Evolutionary conservation across 345 rosid genomes (phyloP), one percentile per base, ranked within the genome.

Genomic region (Camelina neglecta): DNA sequence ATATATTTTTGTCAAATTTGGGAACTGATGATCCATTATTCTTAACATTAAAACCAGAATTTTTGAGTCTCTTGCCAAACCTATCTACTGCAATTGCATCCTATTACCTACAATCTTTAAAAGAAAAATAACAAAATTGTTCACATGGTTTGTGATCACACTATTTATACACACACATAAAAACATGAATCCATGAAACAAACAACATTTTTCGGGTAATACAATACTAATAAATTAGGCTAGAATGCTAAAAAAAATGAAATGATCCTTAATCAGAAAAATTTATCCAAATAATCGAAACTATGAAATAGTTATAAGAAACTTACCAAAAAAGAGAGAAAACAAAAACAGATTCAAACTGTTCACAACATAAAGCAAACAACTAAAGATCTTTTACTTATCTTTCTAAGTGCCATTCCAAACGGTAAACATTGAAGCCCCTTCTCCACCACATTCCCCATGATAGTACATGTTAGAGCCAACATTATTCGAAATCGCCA

Each of bases 371-470:
- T 53, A 56, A 63, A 58, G 24, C 55, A 71, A 48, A 63, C 8
- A 61, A 64, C 67, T 57, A 63, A 69, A 76, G n/a, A 53, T 35
- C 54, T 20, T 49, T 26, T 16, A 1, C 15, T 11, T 21, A 5
- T 11, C 20, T 11, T 33, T 23, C 45, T 75, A 89, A 41, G 86
- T 60, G 23, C 79, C 84, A 18, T 85, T 90, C 96, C 90, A 88
- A 38, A 86, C 87, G 0, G 89, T 73, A 78, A 90, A 90, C 49
- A 83, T 64, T 67, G 88, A 81, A 74, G 86, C 71, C 48, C 85
- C 89, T 73, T 81, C 89, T 61, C 81, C 84, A 9, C 79, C 76
- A 15, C 81, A 81, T 82, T 83, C 69, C 4, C 75, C 80, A 62
- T 69, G 56, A 11, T n/a, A 62, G 31, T 41, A 84, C 65, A 65